phyloP scores from a whole-genome alignment of 768 basidiomycete genomes.

The Russula sp. region DNA sequence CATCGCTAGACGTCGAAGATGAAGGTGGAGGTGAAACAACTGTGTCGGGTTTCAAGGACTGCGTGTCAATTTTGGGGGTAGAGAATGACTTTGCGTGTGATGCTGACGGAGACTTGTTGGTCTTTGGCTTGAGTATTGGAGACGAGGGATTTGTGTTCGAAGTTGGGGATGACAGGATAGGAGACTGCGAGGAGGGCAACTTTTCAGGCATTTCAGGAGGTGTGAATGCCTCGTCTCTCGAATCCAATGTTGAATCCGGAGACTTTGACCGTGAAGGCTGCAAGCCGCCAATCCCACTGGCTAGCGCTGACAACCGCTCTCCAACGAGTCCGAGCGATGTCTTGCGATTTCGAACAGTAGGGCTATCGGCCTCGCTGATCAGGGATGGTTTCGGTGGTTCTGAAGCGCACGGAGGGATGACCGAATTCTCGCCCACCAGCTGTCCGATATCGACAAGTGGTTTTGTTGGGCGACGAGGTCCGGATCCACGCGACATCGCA shows the following conservation, averaged over 20 bases:
- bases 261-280: conserved; percentile 16
- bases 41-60: conserved; percentile 7
- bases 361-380: conserved; percentile 1
- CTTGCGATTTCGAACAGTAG: conserved; percentile 19
- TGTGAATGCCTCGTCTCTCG: conserved; percentile 23
- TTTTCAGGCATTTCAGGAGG: conserved; percentile 26
- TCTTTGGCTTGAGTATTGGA: conserved; percentile 17
- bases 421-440: conserved; percentile 14
- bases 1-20: conserved; percentile 30
- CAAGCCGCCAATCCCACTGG: conserved; percentile 22
- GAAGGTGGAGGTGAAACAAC: conserved; percentile 33
- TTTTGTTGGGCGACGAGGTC: conserved; percentile 39
- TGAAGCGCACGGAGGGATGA: conserved; percentile 5
- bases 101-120: conserved; percentile 6
- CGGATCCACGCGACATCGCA: conserved; percentile 39
- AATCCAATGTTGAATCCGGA: conserved; percentile 4
- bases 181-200: conserved; percentile 25
- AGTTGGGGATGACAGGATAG: conserved; percentile 18
- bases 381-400: conserved; percentile 7
- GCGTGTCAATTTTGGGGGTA: conserved; percentile 18
- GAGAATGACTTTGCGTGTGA: background rate
- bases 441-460: conserved; percentile 44
- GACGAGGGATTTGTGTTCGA: conserved; percentile 8
- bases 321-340: conserved; percentile 24
- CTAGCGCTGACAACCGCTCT: conserved; percentile 24